Conservation (phyloP, 1,139 yeast species). For the Hemisphaericaspora subhashii region DNA sequence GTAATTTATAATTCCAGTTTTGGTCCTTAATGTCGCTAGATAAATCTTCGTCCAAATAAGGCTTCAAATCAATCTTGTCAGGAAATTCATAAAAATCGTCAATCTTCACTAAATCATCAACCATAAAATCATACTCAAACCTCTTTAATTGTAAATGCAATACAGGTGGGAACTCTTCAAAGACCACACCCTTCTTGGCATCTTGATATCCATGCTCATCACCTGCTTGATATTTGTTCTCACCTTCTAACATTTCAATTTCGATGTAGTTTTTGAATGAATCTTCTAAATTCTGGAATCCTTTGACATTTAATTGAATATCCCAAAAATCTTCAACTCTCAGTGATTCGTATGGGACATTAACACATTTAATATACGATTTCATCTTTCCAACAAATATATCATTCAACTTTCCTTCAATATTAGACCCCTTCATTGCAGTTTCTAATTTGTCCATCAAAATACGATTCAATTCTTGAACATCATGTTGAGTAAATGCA, state of each 20-base stretch:
- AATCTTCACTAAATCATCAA: slow-evolving; percentile 85
- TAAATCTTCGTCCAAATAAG: slow-evolving; percentile 69
- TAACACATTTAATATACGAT: slow-evolving; percentile 86
- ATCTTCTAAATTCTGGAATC: slow-evolving; percentile 66
- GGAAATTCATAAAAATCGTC: slow-evolving; percentile 94
- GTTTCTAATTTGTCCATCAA: slow-evolving; percentile 92
- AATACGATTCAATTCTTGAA: slow-evolving; percentile 92
- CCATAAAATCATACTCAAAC: slow-evolving; percentile 90
- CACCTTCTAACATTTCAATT: slow-evolving; percentile 88
- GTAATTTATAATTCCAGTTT: slow-evolving; percentile 77
- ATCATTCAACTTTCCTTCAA: slow-evolving; percentile 76
- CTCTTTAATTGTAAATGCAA: slow-evolving; percentile 89
- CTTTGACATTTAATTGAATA: slow-evolving; percentile 90
- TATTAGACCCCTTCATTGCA: slow-evolving; percentile 86
- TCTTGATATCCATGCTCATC: slow-evolving; percentile 86
- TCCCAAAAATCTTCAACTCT: slow-evolving; percentile 97
- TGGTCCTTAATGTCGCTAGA: slow-evolving; percentile 43
- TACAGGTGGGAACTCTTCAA: slow-evolving; percentile 88
- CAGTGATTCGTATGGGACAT: slow-evolving; percentile 94
- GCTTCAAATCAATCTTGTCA: slow-evolving; percentile 73
- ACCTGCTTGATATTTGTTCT: slow-evolving; percentile 92
- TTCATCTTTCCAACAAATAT: slow-evolving; percentile 97
- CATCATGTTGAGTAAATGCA: slow-evolving; percentile 97
- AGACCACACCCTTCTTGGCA: slow-evolving; percentile 95
- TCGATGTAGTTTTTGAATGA: slow-evolving; percentile 87